A percentile compares a stretch with the other conserved stretches of the same genome.
These are phyloP conservation scores for Sugiyamaella xylanicola DNA, from an alignment of 1,139 yeast species.

Conservation along the genomic window DNA sequence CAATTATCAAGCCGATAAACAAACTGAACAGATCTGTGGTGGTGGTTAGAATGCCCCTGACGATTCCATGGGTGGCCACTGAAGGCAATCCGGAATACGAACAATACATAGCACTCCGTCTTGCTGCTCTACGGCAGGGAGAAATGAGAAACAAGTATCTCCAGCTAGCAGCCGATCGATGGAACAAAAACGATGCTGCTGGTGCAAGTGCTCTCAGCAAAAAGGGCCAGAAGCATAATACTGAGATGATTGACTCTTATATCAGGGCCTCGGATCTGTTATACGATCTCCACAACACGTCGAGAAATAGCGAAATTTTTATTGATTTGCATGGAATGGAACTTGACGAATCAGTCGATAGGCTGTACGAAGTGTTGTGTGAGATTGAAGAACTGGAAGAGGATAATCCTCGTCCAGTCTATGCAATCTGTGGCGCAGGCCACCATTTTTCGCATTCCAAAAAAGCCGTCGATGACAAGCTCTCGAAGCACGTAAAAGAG, in stretches of 20 bases:
- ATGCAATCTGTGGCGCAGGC: constrained; percentile 42
- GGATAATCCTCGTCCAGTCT: constrained; percentile 37
- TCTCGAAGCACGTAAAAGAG: constrained; percentile 38
- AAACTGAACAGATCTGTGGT: constrained; percentile 31
- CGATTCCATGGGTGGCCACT: constrained; percentile 43
- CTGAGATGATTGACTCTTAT: constrained; percentile 35
- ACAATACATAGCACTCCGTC: constrained; percentile 35
- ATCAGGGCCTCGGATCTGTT: constrained; percentile 35
- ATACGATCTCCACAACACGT: constrained; percentile 29
- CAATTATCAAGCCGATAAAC: constrained; percentile 16
- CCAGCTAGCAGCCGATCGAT: constrained; percentile 44
- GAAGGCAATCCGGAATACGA: constrained; percentile 31
- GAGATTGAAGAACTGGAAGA: constrained; percentile 34
- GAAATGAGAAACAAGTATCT: constrained; percentile 45
- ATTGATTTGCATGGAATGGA: constrained; percentile 47
- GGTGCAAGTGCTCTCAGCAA: constrained; percentile 44
- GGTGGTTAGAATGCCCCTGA: constrained; percentile 36
- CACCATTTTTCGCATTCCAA: constrained; percentile 32
- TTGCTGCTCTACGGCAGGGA: constrained; percentile 35
- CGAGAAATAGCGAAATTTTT: constrained; percentile 38
- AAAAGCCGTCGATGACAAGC: constrained; percentile 35
- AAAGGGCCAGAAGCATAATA: constrained; percentile 42
- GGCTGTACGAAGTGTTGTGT: constrained; percentile 34
- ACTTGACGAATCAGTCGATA: constrained; percentile 43
- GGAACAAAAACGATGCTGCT: constrained; percentile 44